These are phyloP conservation scores for Proliferodiscus dingleyae DNA, from an alignment of 2,329 filamentous ascomycete genomes.

Conservation along the genomic window DNA sequence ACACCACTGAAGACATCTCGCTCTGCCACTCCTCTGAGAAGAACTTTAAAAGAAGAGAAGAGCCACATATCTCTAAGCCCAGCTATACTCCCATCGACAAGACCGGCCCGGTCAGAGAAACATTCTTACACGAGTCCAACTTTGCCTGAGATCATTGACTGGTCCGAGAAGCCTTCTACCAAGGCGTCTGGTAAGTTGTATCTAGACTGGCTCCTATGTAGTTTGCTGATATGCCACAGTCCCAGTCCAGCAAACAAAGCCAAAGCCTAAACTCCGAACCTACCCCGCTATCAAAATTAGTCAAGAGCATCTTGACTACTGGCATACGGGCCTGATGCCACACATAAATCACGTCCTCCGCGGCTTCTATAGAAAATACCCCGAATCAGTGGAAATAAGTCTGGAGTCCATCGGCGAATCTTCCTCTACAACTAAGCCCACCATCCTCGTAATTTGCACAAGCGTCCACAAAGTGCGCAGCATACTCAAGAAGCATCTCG, in stretches of 20 bases:
- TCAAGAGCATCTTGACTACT: slow-evolving; percentile 61
- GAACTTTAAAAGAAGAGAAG: slow-evolving; percentile 17
- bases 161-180: slow-evolving; percentile 20
- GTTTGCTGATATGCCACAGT: slow-evolving; percentile 4
- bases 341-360: slow-evolving; percentile 68
- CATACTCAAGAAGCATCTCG: slow-evolving; percentile 64
- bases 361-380: slow-evolving; percentile 66
- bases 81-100: slow-evolving; percentile 4
- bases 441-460: slow-evolving; percentile 71
- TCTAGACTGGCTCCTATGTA: not conserved
- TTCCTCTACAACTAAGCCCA: slow-evolving; percentile 60
- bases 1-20: slow-evolving; percentile 17
- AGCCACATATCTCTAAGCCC: slow-evolving; percentile 12
- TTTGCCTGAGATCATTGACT: slow-evolving; percentile 18
- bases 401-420: slow-evolving; percentile 70
- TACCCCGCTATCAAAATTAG: slow-evolving; percentile 56
- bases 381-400: slow-evolving; percentile 74
- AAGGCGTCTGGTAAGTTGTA: slow-evolving; percentile 18
- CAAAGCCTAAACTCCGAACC: slow-evolving; percentile 45
- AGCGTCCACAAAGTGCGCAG: slow-evolving; percentile 68
- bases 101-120: slow-evolving; percentile 23
- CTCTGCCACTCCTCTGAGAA: slow-evolving; percentile 18
- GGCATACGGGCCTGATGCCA: slow-evolving; percentile 67
- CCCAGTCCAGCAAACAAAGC: slow-evolving; percentile 15
- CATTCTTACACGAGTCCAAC: slow-evolving; percentile 15